phyloP scores from a whole-genome alignment of 2,329 filamentous ascomycete genomes.

The Trichoderma afroharzianum region DNA sequence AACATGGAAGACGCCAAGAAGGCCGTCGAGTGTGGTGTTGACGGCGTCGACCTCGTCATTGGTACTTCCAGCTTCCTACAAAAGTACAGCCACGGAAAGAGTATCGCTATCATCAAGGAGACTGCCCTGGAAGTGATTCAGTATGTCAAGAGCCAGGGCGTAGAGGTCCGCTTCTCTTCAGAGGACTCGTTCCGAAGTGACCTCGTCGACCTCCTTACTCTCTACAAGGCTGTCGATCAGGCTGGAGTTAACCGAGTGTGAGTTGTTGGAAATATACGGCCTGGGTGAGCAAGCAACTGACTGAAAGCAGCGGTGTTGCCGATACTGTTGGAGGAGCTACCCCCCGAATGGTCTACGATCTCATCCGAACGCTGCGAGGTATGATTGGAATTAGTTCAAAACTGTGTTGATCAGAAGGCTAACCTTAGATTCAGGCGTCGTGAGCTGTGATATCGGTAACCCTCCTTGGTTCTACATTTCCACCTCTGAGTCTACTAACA shows the following conservation, averaged over 20 bases:
- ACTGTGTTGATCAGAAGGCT: no score
- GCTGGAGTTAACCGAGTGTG: constrained; percentile 73
- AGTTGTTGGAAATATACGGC: no score
- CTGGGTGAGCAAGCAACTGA: no score
- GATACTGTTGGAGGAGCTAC: constrained; percentile 71
- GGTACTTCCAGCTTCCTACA: constrained; percentile 78
- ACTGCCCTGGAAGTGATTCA: constrained; percentile 79
- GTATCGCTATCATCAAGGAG: constrained; percentile 73
- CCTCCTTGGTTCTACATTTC: constrained; percentile 44
- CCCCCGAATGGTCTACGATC: constrained; percentile 83
- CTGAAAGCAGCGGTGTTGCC: constrained; percentile 39
- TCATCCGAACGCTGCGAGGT: constrained; percentile 73
- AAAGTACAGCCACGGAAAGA: constrained; percentile 85
- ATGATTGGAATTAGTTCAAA: no score
- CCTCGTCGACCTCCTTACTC: constrained; percentile 69
- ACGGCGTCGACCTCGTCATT: constrained; percentile 75
- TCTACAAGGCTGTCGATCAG: constrained; percentile 80
- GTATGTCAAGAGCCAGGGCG: constrained; percentile 64
- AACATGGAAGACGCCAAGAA: background rate
- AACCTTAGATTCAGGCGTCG: no score
- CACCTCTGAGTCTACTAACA: background rate
- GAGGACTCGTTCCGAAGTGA: constrained; percentile 59
- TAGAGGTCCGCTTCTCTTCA: constrained; percentile 48
- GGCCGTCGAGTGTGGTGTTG: constrained; percentile 42
- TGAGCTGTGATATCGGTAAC: no score